Base-by-base conservation (phyloP, 1,139 yeast genomes). In the Pichiaceae sp. region DNA sequence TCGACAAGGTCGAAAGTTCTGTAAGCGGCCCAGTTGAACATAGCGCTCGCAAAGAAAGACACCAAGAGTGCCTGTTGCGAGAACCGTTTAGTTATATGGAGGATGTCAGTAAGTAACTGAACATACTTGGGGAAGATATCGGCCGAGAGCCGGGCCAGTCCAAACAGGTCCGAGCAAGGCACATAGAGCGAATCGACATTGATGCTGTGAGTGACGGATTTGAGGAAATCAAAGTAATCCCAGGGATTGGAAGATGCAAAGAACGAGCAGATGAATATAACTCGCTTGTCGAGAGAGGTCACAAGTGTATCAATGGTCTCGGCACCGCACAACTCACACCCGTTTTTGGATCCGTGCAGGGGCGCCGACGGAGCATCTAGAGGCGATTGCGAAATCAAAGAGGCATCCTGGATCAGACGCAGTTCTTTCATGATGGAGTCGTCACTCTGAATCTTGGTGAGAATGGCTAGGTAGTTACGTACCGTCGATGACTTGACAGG, bases 11-110 rank as follows among this genome's bases (percentile, higher is more conserved):
- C 81, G 12, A 56, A 54, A 0, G 85, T 76, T 46, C 80, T 63
- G n/a, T 78, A 64, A 36, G 70, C 60, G 16, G 72, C 60, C 73
- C 84, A 83, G 42, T 68, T 66, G 45, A 68, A 64, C 9, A 78
- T 54, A 33, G 74, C 60, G 37, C 64, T 64, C 19, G 77, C 58
- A 40, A 72, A 63, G 46, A 72, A 78, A 17, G 68, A 64, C 26
- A 76, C 59, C 3, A 76, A 54, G 12, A 74, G 59, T 47, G 70
- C 72, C 42, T 68, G 70, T 68, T 84, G 82, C 4, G 75, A 60
- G 16, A 63, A 64, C 39, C 72, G 69, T 43, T 64, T 68, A 21
- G 75, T 62, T 20, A 59, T 51, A 3, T 66, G 65, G 16, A 72
- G 47, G 15, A 68, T 53, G 15, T 58, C 58, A 46, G 62, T 59